phyloP scores from a whole-genome alignment of 1,139 yeast genomes.

The Yamadazyma aaseri region DNA sequence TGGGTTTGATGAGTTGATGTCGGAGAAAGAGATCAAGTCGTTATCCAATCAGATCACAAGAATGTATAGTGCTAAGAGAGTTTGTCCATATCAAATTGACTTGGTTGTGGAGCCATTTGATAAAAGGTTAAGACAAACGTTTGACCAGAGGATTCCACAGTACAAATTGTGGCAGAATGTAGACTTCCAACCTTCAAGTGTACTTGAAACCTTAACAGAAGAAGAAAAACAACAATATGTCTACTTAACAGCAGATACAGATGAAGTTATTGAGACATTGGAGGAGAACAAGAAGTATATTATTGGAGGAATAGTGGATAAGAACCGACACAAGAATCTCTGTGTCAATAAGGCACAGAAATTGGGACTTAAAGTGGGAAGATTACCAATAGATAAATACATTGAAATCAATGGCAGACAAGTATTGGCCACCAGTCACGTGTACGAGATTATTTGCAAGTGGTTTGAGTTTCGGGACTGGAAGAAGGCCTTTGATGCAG shows the following conservation, averaged over 20 bases:
- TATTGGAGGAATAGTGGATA: slow-evolving; percentile 95
- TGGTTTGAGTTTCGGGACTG: slow-evolving; percentile 82
- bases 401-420: slow-evolving; percentile 81
- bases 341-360: slow-evolving; percentile 80
- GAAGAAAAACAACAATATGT: slow-evolving; percentile 43
- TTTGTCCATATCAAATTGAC: slow-evolving; percentile 58
- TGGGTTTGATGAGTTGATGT: slow-evolving; percentile 87
- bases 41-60: slow-evolving; percentile 79
- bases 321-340: slow-evolving; percentile 81
- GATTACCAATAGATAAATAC: slow-evolving; percentile 85
- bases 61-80: slow-evolving; percentile 74
- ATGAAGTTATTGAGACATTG: slow-evolving; percentile 57
- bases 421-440: slow-evolving; percentile 93
- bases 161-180: slow-evolving; percentile 68
- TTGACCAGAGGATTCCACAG: slow-evolving; percentile 59
- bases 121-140: slow-evolving; percentile 63
- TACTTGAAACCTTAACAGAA: slow-evolving; percentile 33
- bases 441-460: slow-evolving; percentile 77
- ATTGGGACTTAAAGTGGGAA: slow-evolving; percentile 69
- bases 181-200: slow-evolving; percentile 47
- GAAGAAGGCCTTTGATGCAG: slow-evolving; percentile 81
- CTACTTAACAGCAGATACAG: slow-evolving; percentile 87
- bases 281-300: slow-evolving; percentile 74
- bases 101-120: slow-evolving; percentile 65
- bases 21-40: slow-evolving; percentile 72